phyloP scores from a whole-genome alignment of 2,329 filamentous ascomycete species.

The Cryphonectria nitschkei region DNA sequence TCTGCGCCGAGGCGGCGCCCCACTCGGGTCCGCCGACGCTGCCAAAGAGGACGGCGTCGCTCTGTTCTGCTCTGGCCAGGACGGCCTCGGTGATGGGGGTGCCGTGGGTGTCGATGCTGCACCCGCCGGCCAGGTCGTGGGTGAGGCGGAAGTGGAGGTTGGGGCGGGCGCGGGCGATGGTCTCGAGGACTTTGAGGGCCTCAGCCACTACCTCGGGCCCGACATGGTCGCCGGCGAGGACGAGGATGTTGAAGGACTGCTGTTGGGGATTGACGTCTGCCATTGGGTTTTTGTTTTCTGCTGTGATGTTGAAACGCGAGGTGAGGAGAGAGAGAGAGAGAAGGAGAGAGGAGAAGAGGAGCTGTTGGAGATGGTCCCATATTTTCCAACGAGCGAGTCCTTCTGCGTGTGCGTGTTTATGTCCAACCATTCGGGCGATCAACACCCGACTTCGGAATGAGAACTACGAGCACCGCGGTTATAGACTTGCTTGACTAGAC shows the following conservation, averaged over 20 bases:
- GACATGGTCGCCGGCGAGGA: slow-evolving; percentile 51
- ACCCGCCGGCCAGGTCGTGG: slow-evolving; percentile 36
- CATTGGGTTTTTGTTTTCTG: not conserved
- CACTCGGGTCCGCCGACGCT: slow-evolving; percentile 97
- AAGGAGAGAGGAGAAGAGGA: not conserved
- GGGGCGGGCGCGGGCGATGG: slow-evolving; percentile 41
- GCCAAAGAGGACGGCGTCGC: slow-evolving; percentile 88
- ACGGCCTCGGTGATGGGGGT: slow-evolving; percentile 81
- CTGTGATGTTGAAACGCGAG: no score
- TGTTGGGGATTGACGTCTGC: not conserved
- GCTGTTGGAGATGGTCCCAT: slow-evolving; percentile 1
- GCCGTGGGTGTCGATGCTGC: slow-evolving; percentile 74
- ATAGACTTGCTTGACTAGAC: not conserved
- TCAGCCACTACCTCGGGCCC: slow-evolving; percentile 52
- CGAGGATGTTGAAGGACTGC: slow-evolving; percentile 40
- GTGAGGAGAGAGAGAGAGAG: no score
- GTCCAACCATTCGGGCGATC: not conserved
- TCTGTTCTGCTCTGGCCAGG: slow-evolving; percentile 78
- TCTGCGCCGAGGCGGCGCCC: slow-evolving; percentile 38
- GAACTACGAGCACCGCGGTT: not conserved
- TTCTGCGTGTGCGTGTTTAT: not conserved
- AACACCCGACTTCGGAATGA: slow-evolving; percentile 5
- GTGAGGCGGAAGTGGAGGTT: slow-evolving; percentile 36
- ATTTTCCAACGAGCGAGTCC: not conserved
- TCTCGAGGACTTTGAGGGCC: slow-evolving; percentile 50